Evolutionary conservation across 768 basidiomycete genomes (phyloP), one percentile per base, ranked within the genome.

Genomic region (Kwoniella europaea): DNA sequence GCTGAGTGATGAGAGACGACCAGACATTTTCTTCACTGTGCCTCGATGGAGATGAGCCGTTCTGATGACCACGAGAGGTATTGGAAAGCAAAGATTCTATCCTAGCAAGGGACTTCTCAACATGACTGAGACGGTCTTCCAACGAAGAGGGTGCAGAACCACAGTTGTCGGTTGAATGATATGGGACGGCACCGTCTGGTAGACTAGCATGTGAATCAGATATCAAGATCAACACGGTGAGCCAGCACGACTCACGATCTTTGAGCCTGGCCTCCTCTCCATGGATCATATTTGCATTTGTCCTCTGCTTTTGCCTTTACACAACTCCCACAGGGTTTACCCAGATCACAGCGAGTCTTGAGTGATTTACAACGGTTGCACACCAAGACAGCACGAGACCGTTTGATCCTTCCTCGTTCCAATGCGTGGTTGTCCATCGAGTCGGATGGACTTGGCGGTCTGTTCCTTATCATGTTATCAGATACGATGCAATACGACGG

Each of bases 351-450:
- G 20, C 53, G 46, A 13, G 67, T 68, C 20, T 68, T 68, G 15
- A 68, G 53, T 42, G 67, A 53, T 62, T 68, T 68, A 62, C 67
- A 68, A 22, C 67, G 44, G 50, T 52, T 63, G 27, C 67, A 68
- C 15, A 68, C 67, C 20, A 68, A 52, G 4, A 68, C 60, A 1
- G 67, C 67, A 56, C 67, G 42, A 15, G 67, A 56, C n/a, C 67
- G 16, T 60, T 68, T 68, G 52, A 60, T 52, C 43, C 66, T 61
- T 24, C 6, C 22, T 15, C 13, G 35, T 12, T 35, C 42, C 12
- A 1, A 16, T 43, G 42, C 59, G 0, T 9, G 44, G 20, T 55
- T 44, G 43, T 27, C 27, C n/a, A 13, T 13, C 10, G 63, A 52
- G 2, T n/a, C 10, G 10, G 50, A 16, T n/a, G 63, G 50, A 27